phyloP scores from a whole-genome alignment of 306 rosid species.

The Oxytropis ochrocephala region DNA sequence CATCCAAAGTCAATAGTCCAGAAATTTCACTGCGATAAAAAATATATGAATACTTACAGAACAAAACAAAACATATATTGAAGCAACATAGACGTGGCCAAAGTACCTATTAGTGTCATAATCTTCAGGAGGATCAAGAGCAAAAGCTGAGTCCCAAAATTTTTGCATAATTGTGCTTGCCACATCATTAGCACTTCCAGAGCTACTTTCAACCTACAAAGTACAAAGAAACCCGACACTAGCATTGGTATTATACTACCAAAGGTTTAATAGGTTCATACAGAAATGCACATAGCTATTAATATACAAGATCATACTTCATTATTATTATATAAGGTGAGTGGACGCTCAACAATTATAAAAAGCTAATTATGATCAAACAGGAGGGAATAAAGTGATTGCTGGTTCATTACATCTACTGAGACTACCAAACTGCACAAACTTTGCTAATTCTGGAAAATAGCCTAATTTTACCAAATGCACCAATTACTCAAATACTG shows the following conservation, averaged over 20 bases:
- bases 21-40: slow-evolving; percentile 76
- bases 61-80: slow-evolving; percentile 4
- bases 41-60: slow-evolving; percentile 17
- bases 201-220: slow-evolving; percentile 69
- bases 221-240: slow-evolving; percentile 8
- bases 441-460: too few species aligned
- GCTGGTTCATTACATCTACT: not conserved
- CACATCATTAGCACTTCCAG: slow-evolving; percentile 63
- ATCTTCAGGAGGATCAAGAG: slow-evolving; percentile 87
- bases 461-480: too few species aligned
- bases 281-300: not conserved
- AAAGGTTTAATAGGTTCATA: not conserved
- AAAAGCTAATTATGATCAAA: not conserved
- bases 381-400: not conserved
- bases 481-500: too few species aligned
- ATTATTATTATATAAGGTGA: not conserved
- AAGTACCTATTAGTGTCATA: slow-evolving; percentile 69
- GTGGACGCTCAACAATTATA: not conserved
- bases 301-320: slow-evolving; percentile 1
- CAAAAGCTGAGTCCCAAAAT: slow-evolving; percentile 96
- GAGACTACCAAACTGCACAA: not conserved
- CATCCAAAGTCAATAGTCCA: slow-evolving; percentile 62
- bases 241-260: not conserved
- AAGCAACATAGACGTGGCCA: slow-evolving; percentile 6
- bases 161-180: slow-evolving; percentile 89